These are phyloP conservation scores for Turnera subulata DNA, from an alignment of 345 rosid species.

Conservation along the genomic window DNA sequence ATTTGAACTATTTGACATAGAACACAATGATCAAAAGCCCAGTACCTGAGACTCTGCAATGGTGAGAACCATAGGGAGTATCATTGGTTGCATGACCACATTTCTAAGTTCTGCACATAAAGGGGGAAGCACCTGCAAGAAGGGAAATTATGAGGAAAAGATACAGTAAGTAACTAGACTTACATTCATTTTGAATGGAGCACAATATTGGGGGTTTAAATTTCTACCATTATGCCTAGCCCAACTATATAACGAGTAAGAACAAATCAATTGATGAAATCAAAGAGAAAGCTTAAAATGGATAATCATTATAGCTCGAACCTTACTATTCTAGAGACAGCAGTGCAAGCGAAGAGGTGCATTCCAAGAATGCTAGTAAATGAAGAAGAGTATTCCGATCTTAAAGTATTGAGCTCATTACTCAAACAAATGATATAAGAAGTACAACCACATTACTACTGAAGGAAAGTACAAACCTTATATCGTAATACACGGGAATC, in stretches of 20 bases:
- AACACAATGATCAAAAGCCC: slow-evolving; percentile 4
- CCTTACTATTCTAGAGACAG: too few relatives aligned
- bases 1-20: background rate
- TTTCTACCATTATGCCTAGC: too few relatives aligned
- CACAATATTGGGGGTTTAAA: background rate
- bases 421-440: background rate
- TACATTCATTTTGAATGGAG: background rate
- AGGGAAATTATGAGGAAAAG: slow-evolving; percentile 1
- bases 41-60: slow-evolving; percentile 94
- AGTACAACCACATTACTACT: background rate
- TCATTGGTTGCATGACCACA: slow-evolving; percentile 92
- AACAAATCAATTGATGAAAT: too few relatives aligned
- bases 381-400: too few relatives aligned
- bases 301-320: too few relatives aligned
- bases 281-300: too few relatives aligned
- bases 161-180: background rate
- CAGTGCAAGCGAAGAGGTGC: too few relatives aligned
- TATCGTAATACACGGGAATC: slow-evolving; percentile 93
- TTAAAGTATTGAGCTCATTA: too few relatives aligned
- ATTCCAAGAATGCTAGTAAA: too few relatives aligned
- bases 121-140: slow-evolving; percentile 89
- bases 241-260: too few relatives aligned
- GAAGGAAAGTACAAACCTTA: slow-evolving; percentile 56
- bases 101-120: slow-evolving; percentile 98
- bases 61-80: slow-evolving; percentile 93